Conservation (phyloP, 768 basidiomycete species). For the Chiua virens region DNA sequence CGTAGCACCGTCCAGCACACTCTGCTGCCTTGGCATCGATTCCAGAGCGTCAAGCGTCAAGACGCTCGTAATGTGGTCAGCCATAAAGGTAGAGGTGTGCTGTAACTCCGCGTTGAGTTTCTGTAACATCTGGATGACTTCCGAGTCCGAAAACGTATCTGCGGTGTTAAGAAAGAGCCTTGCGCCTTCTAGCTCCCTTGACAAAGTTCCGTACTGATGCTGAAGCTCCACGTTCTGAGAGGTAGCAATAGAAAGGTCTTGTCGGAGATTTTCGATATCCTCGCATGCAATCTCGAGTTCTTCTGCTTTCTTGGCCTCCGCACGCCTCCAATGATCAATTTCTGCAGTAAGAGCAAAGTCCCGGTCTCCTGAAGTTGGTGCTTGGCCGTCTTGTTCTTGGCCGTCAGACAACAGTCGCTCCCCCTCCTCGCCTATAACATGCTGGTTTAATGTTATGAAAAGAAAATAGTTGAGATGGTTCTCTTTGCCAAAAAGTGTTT, state of each 20-base stretch:
- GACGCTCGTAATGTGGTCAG: not conserved
- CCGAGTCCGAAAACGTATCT: constrained; percentile 8
- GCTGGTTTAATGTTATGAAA: too few relatives aligned
- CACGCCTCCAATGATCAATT: too few relatives aligned
- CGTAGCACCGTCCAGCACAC: not conserved
- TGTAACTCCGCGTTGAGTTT: constrained; percentile 17
- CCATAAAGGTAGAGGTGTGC: constrained; percentile 7
- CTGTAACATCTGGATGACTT: constrained; percentile 3
- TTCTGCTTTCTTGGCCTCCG: too few relatives aligned
- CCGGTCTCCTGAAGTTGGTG: too few relatives aligned
- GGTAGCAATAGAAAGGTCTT: not conserved
- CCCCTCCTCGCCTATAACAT: too few relatives aligned
- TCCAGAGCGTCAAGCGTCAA: not conserved
- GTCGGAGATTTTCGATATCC: constrained; percentile 4
- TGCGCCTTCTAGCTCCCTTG: not conserved
- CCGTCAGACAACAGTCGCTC: too few relatives aligned
- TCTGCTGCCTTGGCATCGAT: not conserved
- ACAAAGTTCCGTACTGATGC: not conserved
- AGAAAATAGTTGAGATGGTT: too few relatives aligned
- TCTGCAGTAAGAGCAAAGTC: too few relatives aligned
- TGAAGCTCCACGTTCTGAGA: constrained; percentile 4
- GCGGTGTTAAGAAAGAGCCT: constrained; percentile 3
- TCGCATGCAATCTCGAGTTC: not conserved
- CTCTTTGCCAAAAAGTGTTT: too few relatives aligned
- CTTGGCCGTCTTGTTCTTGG: too few relatives aligned